phyloP scores from a whole-genome alignment of 768 basidiomycete species.

The Holtermannia corniformis region DNA sequence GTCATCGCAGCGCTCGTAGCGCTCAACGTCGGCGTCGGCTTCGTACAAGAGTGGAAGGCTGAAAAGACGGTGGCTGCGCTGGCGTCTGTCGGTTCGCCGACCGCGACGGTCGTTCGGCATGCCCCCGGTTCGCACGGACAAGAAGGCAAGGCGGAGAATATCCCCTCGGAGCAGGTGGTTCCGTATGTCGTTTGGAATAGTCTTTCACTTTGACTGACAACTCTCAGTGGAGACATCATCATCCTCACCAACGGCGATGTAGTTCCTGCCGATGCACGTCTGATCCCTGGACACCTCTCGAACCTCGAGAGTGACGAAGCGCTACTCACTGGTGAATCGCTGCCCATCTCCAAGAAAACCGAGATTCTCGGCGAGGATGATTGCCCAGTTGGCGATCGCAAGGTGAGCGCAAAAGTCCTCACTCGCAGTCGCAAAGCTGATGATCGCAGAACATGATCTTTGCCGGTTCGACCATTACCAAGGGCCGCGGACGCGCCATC shows the following conservation, averaged over 20 bases:
- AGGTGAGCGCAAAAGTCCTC: conserved; percentile 1
- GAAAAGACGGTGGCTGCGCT: conserved; percentile 44
- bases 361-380: conserved; percentile 32
- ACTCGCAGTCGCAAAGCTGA: neutral
- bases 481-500: conserved; percentile 49
- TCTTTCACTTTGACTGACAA: neutral
- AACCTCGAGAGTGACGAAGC: conserved; percentile 51
- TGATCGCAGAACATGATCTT: conserved; percentile 35
- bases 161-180: conserved; percentile 38
- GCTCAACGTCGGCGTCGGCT: conserved; percentile 39
- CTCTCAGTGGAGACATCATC: conserved; percentile 44
- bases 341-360: conserved; percentile 45
- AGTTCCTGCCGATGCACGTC: conserved; percentile 45
- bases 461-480: conserved; percentile 45
- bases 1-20: conserved; percentile 41
- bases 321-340: conserved; percentile 50
- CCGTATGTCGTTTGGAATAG: conserved; percentile 7
- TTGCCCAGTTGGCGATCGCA: conserved; percentile 20
- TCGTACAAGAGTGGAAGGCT: conserved; percentile 41
- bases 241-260: conserved; percentile 44
- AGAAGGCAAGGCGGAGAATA: conserved; percentile 11
- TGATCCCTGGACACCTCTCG: conserved; percentile 43
- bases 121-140: conserved; percentile 9
- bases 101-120: conserved; percentile 39
- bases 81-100: conserved; percentile 42